These are phyloP conservation scores for Lactifluus volemus DNA, from an alignment of 768 basidiomycete genomes.

Conservation along the genomic window DNA sequence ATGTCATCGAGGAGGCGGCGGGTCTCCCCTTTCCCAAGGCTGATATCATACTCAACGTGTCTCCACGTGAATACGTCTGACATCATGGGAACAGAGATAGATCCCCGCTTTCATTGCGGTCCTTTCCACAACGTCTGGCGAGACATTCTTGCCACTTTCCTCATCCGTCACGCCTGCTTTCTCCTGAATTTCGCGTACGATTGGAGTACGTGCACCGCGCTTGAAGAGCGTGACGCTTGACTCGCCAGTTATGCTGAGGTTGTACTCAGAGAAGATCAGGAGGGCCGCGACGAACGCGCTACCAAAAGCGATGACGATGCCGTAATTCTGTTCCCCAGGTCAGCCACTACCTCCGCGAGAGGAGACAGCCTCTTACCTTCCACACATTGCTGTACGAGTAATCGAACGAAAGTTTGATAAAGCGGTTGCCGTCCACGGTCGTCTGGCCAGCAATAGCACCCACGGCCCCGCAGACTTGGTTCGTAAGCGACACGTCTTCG, in stretches of 20 bases:
- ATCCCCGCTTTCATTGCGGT: slow-evolving; percentile 1
- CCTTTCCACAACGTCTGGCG: slow-evolving; percentile 1
- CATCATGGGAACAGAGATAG: slow-evolving; percentile 22
- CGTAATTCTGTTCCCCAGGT: slow-evolving; percentile 42
- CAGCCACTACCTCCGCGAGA: neutral
- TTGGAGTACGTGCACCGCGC: slow-evolving; percentile 36
- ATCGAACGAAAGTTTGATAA: slow-evolving; percentile 36
- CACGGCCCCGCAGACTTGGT: slow-evolving; percentile 71
- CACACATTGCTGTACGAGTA: slow-evolving; percentile 41
- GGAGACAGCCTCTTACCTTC: slow-evolving; percentile 29
- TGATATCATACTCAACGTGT: slow-evolving; percentile 56
- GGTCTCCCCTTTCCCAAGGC: slow-evolving; percentile 35
- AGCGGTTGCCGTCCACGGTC: slow-evolving; percentile 54
- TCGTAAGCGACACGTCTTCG: slow-evolving; percentile 41
- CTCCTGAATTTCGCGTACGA: slow-evolving; percentile 10
- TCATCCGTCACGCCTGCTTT: slow-evolving; percentile 23
- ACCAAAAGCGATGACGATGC: slow-evolving; percentile 60
- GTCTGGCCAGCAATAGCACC: slow-evolving; percentile 54
- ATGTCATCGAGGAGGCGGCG: slow-evolving; percentile 58
- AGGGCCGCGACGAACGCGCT: slow-evolving; percentile 47
- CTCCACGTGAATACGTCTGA: slow-evolving; percentile 76
- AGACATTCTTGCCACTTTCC: slow-evolving; percentile 17
- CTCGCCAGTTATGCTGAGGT: slow-evolving; percentile 30
- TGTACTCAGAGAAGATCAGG: slow-evolving; percentile 51
- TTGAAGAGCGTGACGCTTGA: slow-evolving; percentile 55